These are phyloP conservation scores for Orychophragmus violaceus DNA, from an alignment of 345 rosid species.

Conservation along the genomic window DNA sequence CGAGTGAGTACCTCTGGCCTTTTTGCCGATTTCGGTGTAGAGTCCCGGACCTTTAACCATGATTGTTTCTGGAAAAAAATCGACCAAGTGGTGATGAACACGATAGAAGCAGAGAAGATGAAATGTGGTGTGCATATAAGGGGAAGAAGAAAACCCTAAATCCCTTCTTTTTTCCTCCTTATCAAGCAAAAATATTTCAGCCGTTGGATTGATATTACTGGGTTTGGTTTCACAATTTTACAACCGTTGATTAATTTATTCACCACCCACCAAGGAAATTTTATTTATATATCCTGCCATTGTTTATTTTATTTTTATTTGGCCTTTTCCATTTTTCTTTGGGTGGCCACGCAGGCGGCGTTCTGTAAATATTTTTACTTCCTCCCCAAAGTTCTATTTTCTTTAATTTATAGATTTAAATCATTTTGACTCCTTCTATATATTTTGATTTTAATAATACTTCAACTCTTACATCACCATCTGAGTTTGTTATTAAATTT, in stretches of 20 bases:
- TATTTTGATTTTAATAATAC: background rate
- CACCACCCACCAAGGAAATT: constrained; percentile 11
- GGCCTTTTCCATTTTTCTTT: background rate
- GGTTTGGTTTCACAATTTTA: background rate
- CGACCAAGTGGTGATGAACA: background rate
- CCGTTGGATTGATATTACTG: constrained; percentile 14
- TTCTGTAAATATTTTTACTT: background rate
- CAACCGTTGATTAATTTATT: constrained; percentile 24
- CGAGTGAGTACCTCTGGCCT: constrained; percentile 58
- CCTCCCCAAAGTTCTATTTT: background rate
- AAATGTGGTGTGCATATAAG: constrained; percentile 9
- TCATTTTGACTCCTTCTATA: background rate
- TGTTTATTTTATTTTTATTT: background rate
- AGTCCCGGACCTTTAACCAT: constrained; percentile 95
- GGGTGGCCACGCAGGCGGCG: constrained; percentile 15
- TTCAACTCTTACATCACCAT: background rate
- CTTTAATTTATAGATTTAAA: too few relatives aligned
- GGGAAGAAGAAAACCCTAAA: constrained; percentile 19
- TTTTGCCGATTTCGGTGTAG: constrained; percentile 91
- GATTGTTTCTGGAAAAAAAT: background rate
- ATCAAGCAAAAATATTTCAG: constrained; percentile 7
- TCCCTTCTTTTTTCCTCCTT: constrained; percentile 4
- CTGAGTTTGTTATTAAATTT: background rate
- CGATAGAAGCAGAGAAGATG: background rate
- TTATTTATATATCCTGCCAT: background rate